Evolutionary conservation across 2,329 filamentous ascomycete species (phyloP).

Genomic region (Cladophialophora bantiana): DNA sequence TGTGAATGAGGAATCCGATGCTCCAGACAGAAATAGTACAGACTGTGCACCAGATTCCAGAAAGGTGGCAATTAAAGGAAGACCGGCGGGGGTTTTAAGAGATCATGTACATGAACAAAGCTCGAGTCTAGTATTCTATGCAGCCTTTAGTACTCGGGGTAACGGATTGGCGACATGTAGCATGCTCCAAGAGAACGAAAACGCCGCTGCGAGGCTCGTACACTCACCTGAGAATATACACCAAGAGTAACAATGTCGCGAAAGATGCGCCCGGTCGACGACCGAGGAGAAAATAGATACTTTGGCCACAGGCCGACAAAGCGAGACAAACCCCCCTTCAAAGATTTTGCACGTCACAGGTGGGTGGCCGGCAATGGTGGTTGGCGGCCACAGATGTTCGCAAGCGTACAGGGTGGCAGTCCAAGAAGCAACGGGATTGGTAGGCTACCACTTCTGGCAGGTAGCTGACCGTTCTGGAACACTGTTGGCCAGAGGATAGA

Average conservation of each 20-base stretch:
- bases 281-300: constrained; percentile 22
- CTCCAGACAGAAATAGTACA: constrained; percentile 6
- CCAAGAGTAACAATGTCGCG: constrained; percentile 12
- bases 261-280: constrained; percentile 17
- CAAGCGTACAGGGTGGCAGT: constrained; percentile 29
- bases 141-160: constrained; percentile 13
- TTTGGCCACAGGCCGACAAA: constrained; percentile 21
- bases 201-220: background rate
- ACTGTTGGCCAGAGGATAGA: constrained; percentile 24
- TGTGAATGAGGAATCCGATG: constrained; percentile 3
- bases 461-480: constrained; percentile 29
- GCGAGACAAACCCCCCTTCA: constrained; percentile 16
- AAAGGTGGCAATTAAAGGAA: constrained; percentile 11
- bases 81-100: constrained; percentile 1
- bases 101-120: constrained; percentile 22
- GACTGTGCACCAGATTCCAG: constrained; percentile 18
- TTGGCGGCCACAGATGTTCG: constrained; percentile 25
- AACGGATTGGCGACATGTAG: background rate
- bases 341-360: constrained; percentile 32
- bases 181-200: background rate
- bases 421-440: constrained; percentile 29
- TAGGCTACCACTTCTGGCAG: constrained; percentile 31
- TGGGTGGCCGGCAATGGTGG: constrained; percentile 30
- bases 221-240: constrained; percentile 27
- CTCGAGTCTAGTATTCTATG: constrained; percentile 16